Base-by-base conservation (phyloP, 1,284 basidiomycete genomes). In the Entoloma clypeatum region DNA sequence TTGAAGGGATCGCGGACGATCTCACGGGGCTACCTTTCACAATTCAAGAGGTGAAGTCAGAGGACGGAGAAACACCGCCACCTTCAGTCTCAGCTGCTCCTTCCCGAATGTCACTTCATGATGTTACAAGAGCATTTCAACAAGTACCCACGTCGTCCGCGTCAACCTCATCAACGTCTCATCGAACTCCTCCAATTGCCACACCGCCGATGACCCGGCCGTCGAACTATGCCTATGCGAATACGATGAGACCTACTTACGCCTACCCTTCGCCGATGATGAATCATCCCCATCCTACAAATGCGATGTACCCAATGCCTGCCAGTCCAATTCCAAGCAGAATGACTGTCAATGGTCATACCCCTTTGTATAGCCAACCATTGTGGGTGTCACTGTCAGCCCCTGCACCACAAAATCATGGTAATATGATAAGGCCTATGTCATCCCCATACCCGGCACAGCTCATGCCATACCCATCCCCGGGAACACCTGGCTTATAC, bases 51-150 rank as follows among this genome's bases (percentile, higher is more conserved):
- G 81, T 86, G 39, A 89, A 89, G 56, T 84, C 85, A 8, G 85
- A 88, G 53, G 84, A 83, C 51, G 84, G 84, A 23, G 80, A 77
- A 58, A 86, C 83, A 2, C 85, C 85, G 1, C 83, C 85, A n/a
- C 80, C 83, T 13, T 71, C 71, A 8, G 63, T 68, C 11, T 65
- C 75, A 13, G 63, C 69, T 30, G 66, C 69, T 7, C 74, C 83
- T 23, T 81, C 81, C 10, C 76, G 83, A 32, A 86, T 89, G 77
- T 86, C 86, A 8, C 64, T 82, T 27, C 78, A 80, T 46, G 86
- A 90, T 44, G 86, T 88, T 17, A 86, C 82, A 10, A 77, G 83
- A 45, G 84, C 86, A 17, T 90, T 90, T 65, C 86, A 90, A 55
- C 81, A 82, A 60, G 87, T 89, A 22, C 81, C 84, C 3, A 58